Base-by-base conservation (phyloP, 805 yeast species). In the Nakazawaea wickerhamii region DNA sequence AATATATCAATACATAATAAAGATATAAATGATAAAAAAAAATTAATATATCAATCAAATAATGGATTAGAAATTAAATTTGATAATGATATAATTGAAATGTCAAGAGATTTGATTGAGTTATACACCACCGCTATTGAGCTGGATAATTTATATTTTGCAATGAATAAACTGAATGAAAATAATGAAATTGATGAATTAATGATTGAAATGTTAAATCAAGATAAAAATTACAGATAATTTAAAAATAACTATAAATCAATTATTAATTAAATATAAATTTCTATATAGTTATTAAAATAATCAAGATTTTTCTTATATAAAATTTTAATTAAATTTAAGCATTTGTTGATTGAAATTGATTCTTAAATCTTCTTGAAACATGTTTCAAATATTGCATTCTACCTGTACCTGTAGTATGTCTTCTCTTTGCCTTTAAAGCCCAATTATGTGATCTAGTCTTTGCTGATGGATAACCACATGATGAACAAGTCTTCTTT, bases 391-490 rank as follows among this genome's bases (percentile, higher is more conserved):
- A 82, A 89, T 91, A 80, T 72, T 90, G 79, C 95, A 88, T 87
- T 79, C 99, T 95, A 77, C 99, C 99, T 71, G 98, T 82, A 81
- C 99, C 99, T 61, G 97, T 90, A 60, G 99, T 93, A 74, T 85
- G 84, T 87, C 99, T 89, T 88, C 99, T 89, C 84, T 90, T 87
- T 68, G 97, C 96, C 85, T 93, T 93, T 59, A 75, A 75, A 73
- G 95, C 96, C 99, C 99, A 93, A 96, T 93, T 93, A 95, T 75
- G 84, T 66, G 88, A 82, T 86, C 99, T 90, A 75, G 84, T 71
- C 81, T 93, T 93, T 64, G 98, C 98, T 67, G 98, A 88, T 77
- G 99, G 99, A 84, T 93, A 93, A 67, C 99, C 99, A 79, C 99
- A 93, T 59, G 93, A 75, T 71, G 98, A 71, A 79, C 99, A 93